Conservation (phyloP, 192 early-diverging fungal genomes). For the Funneliformis geosporum region DNA sequence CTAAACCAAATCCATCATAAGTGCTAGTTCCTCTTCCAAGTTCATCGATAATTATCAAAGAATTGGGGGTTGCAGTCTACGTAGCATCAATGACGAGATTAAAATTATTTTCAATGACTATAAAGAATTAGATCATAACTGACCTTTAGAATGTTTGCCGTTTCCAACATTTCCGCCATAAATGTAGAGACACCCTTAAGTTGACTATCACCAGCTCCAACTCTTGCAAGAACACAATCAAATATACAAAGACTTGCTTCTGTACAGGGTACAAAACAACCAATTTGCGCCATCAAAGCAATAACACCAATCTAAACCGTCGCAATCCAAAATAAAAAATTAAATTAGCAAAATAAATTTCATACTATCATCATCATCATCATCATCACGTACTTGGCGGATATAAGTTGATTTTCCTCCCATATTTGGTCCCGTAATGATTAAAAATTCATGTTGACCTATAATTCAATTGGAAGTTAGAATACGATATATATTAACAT, state of each 20-base stretch:
- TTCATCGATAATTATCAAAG: conserved; percentile 95
- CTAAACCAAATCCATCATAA: conserved; percentile 95
- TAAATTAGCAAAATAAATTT: conserved; percentile 31
- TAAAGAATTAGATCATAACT: not conserved
- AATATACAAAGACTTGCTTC: conserved; percentile 74
- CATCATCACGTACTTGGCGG: conserved; percentile 62
- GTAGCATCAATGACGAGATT: not conserved
- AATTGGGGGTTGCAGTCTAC: conserved; percentile 74
- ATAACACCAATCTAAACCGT: conserved; percentile 77
- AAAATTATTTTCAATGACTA: not conserved
- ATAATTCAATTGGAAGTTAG: conserved; percentile 6
- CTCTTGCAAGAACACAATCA: conserved; percentile 88
- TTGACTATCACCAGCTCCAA: conserved; percentile 93
- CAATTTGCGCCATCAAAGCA: conserved; percentile 91
- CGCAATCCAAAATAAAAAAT: conserved; percentile 7
- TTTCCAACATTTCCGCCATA: conserved; percentile 96
- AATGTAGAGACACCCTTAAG: conserved; percentile 94
- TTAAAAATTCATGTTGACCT: conserved; percentile 72
- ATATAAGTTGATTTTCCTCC: conserved; percentile 98
- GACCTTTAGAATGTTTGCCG: conserved; percentile 83
- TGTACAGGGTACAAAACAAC: conserved; percentile 90
- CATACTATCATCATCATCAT: not conserved
- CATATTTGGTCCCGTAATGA: conserved; percentile 99
- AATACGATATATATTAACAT: not conserved
- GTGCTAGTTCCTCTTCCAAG: conserved; percentile 97